Evolutionary conservation across 192 early-diverging fungal species (phyloP).

Genomic region (Coemansia sp.): DNA sequence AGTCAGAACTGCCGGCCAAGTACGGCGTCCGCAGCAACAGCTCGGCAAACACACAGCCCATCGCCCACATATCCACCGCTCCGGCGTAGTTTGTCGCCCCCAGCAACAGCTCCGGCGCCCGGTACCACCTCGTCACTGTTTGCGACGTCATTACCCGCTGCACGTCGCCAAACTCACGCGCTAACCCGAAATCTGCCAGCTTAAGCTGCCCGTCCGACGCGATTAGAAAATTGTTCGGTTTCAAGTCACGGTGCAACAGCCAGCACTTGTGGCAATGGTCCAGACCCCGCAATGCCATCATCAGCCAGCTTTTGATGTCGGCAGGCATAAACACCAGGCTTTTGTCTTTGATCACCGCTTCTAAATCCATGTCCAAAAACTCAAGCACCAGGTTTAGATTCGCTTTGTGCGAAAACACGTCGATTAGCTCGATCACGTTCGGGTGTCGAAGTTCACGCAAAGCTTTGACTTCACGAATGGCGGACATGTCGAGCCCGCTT

Average conservation of each 20-base stretch:
- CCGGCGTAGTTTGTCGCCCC: conserved; percentile 85
- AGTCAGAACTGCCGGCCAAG: conserved; percentile 76
- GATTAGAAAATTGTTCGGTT: conserved; percentile 83
- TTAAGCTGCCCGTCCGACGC: conserved; percentile 87
- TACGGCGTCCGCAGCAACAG: conserved; percentile 89
- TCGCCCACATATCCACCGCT: conserved; percentile 93
- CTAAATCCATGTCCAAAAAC: conserved; percentile 91
- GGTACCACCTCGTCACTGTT: conserved; percentile 96
- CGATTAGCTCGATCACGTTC: conserved; percentile 91
- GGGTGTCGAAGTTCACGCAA: conserved; percentile 90
- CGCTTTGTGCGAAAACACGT: conserved; percentile 88
- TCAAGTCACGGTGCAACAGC: conserved; percentile 90
- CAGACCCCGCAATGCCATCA: conserved; percentile 92
- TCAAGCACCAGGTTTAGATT: conserved; percentile 94
- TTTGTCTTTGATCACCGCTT: conserved; percentile 95
- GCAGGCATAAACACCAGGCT: conserved; percentile 81
- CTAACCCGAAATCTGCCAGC: conserved; percentile 97
- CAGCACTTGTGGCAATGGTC: conserved; percentile 88
- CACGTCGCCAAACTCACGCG: conserved; percentile 90
- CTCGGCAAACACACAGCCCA: conserved; percentile 98
- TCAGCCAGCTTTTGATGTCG: conserved; percentile 97
- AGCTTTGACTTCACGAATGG: conserved; percentile 91
- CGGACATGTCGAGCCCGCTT: conserved; percentile 93
- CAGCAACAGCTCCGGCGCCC: conserved; percentile 90
- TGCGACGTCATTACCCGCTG: conserved; percentile 83